A percentile compares a stretch with the other conserved stretches of the same genome.
phyloP scores from a whole-genome alignment of 2,329 filamentous ascomycete genomes.

The Aspergillus fijiensis region DNA sequence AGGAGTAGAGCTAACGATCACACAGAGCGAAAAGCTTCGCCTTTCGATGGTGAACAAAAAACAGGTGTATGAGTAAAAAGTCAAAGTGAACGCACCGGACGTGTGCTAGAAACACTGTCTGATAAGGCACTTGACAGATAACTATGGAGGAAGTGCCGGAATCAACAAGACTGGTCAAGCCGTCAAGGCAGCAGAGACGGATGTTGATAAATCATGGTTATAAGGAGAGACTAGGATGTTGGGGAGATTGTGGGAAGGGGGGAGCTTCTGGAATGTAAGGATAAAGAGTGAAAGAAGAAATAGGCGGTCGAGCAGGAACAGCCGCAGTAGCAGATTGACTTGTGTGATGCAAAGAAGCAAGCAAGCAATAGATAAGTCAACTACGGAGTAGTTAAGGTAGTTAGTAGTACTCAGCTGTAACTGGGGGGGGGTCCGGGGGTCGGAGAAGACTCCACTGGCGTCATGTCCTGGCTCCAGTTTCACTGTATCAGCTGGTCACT shows the following conservation, averaged over 20 bases:
- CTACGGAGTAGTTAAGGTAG: not conserved
- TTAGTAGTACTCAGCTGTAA: too few species aligned
- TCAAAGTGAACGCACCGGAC: slow-evolving; percentile 14
- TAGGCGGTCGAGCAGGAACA: slow-evolving; percentile 12
- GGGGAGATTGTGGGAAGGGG: not conserved
- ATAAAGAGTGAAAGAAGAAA: slow-evolving; percentile 5
- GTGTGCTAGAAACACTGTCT: slow-evolving; percentile 1
- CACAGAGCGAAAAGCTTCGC: slow-evolving; percentile 1
- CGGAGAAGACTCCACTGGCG: slow-evolving; percentile 17
- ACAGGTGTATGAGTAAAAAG: slow-evolving; percentile 6
- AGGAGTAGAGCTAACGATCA: slow-evolving; percentile 12
- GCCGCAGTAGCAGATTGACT: not conserved
- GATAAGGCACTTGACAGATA: slow-evolving; percentile 12
- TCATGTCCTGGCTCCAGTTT: slow-evolving; percentile 18
- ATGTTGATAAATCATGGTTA: slow-evolving; percentile 12
- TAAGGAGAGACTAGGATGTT: slow-evolving; percentile 6
- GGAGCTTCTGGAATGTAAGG: not conserved
- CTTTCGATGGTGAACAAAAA: not conserved
- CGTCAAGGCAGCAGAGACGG: slow-evolving; percentile 13
- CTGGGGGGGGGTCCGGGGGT: not conserved
- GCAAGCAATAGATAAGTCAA: not conserved
- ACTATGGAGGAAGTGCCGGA: not conserved
- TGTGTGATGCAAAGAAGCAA: slow-evolving; percentile 16
- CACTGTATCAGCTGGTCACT: slow-evolving; percentile 24
- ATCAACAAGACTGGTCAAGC: slow-evolving; percentile 2